These are phyloP conservation scores for Uromyces viciae-fabae DNA, from an alignment of 1,284 basidiomycete species.

Conservation along the genomic window DNA sequence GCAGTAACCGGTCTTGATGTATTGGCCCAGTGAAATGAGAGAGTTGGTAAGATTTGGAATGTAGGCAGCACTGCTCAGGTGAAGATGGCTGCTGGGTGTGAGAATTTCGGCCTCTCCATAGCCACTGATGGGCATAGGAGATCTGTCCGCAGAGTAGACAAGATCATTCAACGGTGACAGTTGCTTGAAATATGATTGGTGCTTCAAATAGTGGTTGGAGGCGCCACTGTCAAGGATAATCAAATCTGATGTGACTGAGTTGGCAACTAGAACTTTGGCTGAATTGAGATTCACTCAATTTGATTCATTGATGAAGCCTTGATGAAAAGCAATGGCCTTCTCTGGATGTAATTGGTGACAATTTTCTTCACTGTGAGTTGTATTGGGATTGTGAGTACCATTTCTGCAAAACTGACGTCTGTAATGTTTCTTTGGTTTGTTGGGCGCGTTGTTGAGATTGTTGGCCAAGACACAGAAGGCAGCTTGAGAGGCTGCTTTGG, in stretches of 20 bases:
- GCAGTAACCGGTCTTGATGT: background rate
- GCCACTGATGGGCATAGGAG: background rate
- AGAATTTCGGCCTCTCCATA: background rate
- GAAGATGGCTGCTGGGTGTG: background rate
- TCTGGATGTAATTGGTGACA: background rate
- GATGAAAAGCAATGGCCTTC: background rate
- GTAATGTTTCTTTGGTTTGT: too few species aligned
- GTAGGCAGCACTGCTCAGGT: background rate
- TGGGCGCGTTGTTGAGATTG: too few species aligned
- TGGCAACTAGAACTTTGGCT: background rate
- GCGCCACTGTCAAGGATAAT: slow-evolving; percentile 5
- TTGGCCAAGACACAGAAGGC: too few species aligned
- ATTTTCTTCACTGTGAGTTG: background rate
- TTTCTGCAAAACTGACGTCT: too few species aligned
- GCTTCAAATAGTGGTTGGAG: background rate
- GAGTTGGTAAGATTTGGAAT: background rate
- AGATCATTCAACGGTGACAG: background rate
- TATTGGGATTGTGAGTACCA: background rate
- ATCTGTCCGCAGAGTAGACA: background rate
- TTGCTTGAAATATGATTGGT: background rate
- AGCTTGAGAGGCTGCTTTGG: too few species aligned
- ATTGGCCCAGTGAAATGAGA: background rate
- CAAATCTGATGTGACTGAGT: background rate
- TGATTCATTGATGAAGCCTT: background rate
- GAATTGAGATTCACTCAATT: background rate